Base-by-base conservation (phyloP, 352 stramenopile genomes). In the Chrysophaeum taylorii region DNA sequence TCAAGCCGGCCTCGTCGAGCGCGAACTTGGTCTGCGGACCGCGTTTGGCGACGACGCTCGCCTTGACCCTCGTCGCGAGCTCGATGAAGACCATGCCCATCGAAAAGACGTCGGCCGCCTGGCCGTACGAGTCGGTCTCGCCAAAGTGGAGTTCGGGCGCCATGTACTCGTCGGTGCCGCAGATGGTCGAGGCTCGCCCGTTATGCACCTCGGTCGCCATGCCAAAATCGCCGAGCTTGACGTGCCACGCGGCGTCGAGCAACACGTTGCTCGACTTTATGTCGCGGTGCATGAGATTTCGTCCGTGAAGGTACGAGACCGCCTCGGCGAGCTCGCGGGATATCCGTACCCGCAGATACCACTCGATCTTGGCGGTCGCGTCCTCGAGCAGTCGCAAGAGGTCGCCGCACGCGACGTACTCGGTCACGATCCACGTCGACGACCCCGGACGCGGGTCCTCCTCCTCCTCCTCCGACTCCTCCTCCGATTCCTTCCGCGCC, bases 201-300 rank as follows among this genome's bases (percentile, higher is more conserved):
- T 62, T 48, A 14, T 53, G n/a, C 7, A 41, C n/a, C 35, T 36
- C 41, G 29, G 64, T 54, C 2, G 75, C 73, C 31, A 79, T 68
- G 50, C 75, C 75, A 68, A 81, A 84, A 63, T 84, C 79, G 52
- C 71, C 76, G 21, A 84, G 71, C 64, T 82, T 81, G 25, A 73
- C 73, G 4, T 68, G 54, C 71, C 70, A 79, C n/a, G 21, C 36
- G 0, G 57, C 48, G 50, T 79, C 73, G 36, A 84, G 64, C 23
- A 84, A 39, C 39, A 81, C 73, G 62, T 84, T 84, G 2, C 77
- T 70, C 1, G 76, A 77, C 72, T 84, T 84, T 18, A 84, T 73
- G 60, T 84, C 79, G 14, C 79, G 64, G 64, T 84, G 79, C 33
- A 84, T 75, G 18, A 83, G 52, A 15, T 73, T 71, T 33, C 72